These are phyloP conservation scores for Claviceps quebecensis DNA, from an alignment of 2,329 filamentous ascomycete genomes.

Conservation along the genomic window DNA sequence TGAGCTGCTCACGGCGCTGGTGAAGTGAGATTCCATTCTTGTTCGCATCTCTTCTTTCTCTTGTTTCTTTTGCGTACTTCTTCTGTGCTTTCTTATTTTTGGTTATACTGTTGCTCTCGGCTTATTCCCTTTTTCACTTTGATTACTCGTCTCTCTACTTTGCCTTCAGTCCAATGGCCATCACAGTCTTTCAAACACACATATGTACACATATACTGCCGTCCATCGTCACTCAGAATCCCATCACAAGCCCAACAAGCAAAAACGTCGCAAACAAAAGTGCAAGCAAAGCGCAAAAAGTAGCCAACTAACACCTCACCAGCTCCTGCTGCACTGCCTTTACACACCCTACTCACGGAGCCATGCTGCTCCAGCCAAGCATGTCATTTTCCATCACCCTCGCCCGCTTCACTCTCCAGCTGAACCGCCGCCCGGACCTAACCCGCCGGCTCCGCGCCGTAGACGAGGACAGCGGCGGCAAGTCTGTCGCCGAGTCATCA, in stretches of 20 bases:
- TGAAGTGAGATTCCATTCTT: slow-evolving; percentile 46
- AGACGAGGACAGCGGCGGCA: slow-evolving; percentile 52
- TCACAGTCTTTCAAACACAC: no score
- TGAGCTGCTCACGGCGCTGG: slow-evolving; percentile 55
- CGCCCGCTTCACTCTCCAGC: slow-evolving; percentile 67
- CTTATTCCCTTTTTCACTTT: background rate
- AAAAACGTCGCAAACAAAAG: no score
- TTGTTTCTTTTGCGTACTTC: no score
- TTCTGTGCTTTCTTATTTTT: background rate
- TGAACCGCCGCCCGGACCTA: slow-evolving; percentile 69
- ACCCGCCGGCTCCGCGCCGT: slow-evolving; percentile 49
- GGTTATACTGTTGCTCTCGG: background rate
- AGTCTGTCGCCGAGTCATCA: slow-evolving; percentile 70
- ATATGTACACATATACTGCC: no score
- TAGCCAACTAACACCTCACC: background rate
- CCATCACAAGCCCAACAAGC: no score
- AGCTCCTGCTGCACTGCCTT: slow-evolving; percentile 77
- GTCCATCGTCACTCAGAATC: no score
- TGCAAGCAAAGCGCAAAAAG: background rate
- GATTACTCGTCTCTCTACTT: no score
- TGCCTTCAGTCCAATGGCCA: no score
- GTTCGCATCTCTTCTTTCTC: slow-evolving; percentile 8
- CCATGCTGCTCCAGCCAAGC: slow-evolving; percentile 70
- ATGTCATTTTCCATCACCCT: slow-evolving; percentile 70
- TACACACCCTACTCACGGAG: slow-evolving; percentile 63